Evolutionary conservation across 805 yeast genomes (phyloP), one percentile per base, ranked within the genome.

Genomic region (Yarrowia sp.): DNA sequence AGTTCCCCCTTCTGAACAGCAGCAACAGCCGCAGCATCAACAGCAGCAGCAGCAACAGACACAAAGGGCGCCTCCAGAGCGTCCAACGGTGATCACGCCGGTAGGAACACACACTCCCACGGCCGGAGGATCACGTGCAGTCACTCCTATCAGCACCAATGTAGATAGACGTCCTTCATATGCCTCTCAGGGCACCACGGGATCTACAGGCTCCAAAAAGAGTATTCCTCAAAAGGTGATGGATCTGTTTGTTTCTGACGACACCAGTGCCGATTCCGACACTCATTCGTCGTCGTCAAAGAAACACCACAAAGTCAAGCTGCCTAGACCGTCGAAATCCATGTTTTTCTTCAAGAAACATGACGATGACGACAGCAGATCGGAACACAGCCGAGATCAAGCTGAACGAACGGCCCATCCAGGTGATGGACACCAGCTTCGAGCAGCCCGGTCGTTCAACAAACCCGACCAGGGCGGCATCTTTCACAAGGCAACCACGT

Each of bases 181-280:
- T 44, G 68, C 68, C 8, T 58, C 67, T 8, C 68, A 66, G 58
- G 58, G 66, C 15, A 66, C 68, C 15, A 66, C 66, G 4, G 66
- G 67, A 20, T 58, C 67, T 7, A 30, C 52, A 7, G 67, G 68
- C 40, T 66, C 68, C 58, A 44, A 47, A 36, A 61, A 61, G 46
- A 61, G 66, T 14, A 61, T 61, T 30, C 55, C 66, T 12, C 66
- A 61, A 46, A 61, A 61, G 44, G 66, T 61, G 19, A 36, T 46
- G 66, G 66, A 61, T 20, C 36, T 61, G 43, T 61, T 61, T 46
- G 38, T 61, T 20, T 61, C 66, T 4, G 53, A 46, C 46, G 66
- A 61, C 46, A 61, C 53, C 8, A 36, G 24, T 12, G 20, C 43
- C 6, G 66, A 61, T 19, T 61, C 66, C 13, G 53, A 46, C 34